Evolutionary conservation across 768 basidiomycete species (phyloP).

Genomic region (Trametopsis cervina): DNA sequence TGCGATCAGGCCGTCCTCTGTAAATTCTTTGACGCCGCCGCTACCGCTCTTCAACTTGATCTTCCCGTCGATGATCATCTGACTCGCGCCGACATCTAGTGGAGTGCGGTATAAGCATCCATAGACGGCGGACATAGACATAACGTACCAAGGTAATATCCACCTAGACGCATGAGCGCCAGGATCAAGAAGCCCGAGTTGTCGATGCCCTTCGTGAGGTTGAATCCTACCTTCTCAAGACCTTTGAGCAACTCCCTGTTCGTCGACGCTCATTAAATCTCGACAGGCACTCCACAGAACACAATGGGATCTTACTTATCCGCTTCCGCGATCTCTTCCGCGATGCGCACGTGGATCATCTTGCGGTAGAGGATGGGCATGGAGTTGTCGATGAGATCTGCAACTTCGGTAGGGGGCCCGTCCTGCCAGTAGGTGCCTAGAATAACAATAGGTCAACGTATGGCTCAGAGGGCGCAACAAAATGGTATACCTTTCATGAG

Average conservation of each 20-base stretch:
- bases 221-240: constrained; percentile 31
- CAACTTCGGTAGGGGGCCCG: constrained; percentile 41
- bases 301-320: constrained; percentile 20
- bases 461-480: too few relatives aligned
- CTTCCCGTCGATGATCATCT: constrained; percentile 39
- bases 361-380: constrained; percentile 34
- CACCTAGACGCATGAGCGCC: constrained; percentile 28
- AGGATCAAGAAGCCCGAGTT: constrained; percentile 29
- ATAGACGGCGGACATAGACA: background rate
- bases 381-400: constrained; percentile 46
- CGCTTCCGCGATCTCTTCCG: constrained; percentile 25
- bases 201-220: constrained; percentile 31
- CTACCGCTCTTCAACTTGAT: constrained; percentile 43
- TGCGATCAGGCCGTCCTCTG: constrained; percentile 15
- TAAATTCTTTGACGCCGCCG: constrained; percentile 22
- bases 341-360: constrained; percentile 23
- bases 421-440: constrained; percentile 36
- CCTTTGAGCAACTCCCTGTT: constrained; percentile 32
- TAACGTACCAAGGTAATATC: constrained; percentile 32
- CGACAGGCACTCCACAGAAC: too few relatives aligned
- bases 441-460: background rate
- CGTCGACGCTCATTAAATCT: too few relatives aligned
- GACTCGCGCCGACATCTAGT: constrained; percentile 30
- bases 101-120: background rate
- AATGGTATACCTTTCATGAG: constrained; percentile 22